phyloP scores from a whole-genome alignment of 805 yeast genomes.

The Suhomyces xylopsoci region DNA sequence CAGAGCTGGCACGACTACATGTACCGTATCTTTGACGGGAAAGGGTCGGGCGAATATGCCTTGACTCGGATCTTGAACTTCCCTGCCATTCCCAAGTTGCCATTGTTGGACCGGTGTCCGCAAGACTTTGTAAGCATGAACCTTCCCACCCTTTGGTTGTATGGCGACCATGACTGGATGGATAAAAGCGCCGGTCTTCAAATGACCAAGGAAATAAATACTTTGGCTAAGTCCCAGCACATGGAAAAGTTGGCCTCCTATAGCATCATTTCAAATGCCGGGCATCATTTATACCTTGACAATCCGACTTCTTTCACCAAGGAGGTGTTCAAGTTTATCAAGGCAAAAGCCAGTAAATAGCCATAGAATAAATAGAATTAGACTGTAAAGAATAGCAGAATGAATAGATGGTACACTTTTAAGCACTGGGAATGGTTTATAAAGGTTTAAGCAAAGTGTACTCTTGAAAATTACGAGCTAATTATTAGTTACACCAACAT shows the following conservation, averaged over 20 bases:
- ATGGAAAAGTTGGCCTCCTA: conserved; percentile 28
- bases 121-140: conserved; percentile 36
- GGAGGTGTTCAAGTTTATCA: background rate
- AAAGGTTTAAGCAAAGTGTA: too few relatives aligned
- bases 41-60: conserved; percentile 65
- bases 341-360: background rate
- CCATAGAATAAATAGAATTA: background rate
- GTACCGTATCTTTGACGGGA: conserved; percentile 49
- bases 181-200: conserved; percentile 53
- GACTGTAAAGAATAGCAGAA: too few relatives aligned
- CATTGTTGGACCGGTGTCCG: conserved; percentile 52
- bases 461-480: too few relatives aligned
- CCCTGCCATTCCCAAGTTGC: conserved; percentile 56
- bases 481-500: too few relatives aligned
- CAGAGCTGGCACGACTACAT: conserved; percentile 52
- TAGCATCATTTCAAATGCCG: conserved; percentile 40
- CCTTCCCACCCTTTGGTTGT: conserved; percentile 55
- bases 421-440: too few relatives aligned
- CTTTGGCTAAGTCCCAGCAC: conserved; percentile 27
- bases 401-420: too few relatives aligned
- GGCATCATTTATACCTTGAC: conserved; percentile 56
- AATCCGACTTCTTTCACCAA: conserved; percentile 27
- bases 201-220: conserved; percentile 21
- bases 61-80: conserved; percentile 58
- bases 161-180: conserved; percentile 76